Percentiles rank a stretch among this genome's conserved stretches.
phyloP scores from a whole-genome alignment of 2,329 filamentous ascomycete genomes.

The Aspergillus fructus region DNA sequence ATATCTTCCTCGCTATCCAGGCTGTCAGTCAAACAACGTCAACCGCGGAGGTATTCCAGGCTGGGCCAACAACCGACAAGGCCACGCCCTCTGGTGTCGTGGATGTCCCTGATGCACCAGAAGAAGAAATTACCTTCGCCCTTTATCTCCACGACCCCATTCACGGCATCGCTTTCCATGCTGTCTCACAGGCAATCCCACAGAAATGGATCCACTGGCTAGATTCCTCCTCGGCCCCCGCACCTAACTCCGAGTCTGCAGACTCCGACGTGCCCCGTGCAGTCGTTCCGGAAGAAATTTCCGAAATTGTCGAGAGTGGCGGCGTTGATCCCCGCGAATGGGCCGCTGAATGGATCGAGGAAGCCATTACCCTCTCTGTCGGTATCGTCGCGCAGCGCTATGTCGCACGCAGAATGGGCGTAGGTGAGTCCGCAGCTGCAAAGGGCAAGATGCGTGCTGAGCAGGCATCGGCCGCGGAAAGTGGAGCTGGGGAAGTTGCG shows the following conservation, averaged over 20 bases:
- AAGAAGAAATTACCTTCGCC: conserved; percentile 71
- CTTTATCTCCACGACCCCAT: conserved; percentile 82
- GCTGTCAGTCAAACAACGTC: conserved; percentile 69
- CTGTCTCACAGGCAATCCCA: conserved; percentile 79
- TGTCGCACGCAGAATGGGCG: conserved; percentile 91
- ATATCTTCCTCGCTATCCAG: conserved; percentile 95
- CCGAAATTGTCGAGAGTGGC: conserved; percentile 72
- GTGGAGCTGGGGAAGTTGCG: conserved; percentile 60
- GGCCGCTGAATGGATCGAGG: conserved; percentile 97
- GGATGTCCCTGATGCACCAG: conserved; percentile 35
- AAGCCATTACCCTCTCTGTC: conserved; percentile 72
- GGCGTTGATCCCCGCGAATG: conserved; percentile 92
- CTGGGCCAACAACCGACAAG: conserved; percentile 46
- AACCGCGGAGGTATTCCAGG: conserved; percentile 64
- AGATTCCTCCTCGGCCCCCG: conserved; percentile 64
- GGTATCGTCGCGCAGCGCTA: conserved; percentile 92
- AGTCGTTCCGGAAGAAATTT: conserved; percentile 74
- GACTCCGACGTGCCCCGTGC: conserved; percentile 31
- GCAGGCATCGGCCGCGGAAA: conserved; percentile 57
- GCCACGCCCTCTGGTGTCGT: conserved; percentile 31
- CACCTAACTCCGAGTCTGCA: conserved; percentile 39
- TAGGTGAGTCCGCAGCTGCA: conserved; percentile 73
- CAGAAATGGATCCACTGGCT: conserved; percentile 88
- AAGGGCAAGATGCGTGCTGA: conserved; percentile 54
- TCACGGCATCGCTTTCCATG: conserved; percentile 82